phyloP scores from a whole-genome alignment of 768 basidiomycete genomes.

The Lactifluus echinatus region DNA sequence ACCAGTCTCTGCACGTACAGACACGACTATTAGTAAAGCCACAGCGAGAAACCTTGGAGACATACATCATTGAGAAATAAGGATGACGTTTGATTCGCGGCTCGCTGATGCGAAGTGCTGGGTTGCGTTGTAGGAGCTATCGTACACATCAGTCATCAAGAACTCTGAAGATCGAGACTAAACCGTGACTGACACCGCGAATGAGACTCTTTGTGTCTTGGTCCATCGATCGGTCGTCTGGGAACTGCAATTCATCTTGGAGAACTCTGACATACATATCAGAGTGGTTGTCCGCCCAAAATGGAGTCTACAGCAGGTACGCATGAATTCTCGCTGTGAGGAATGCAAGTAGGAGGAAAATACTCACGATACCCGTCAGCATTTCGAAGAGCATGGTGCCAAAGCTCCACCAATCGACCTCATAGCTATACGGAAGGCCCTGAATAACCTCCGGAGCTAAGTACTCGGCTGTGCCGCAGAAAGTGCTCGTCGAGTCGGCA shows the following conservation, averaged over 20 bases:
- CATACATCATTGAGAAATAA: conserved; percentile 82
- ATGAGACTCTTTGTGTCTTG: conserved; percentile 93
- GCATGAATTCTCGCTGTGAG: not conserved
- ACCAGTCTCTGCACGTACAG: conserved; percentile 63
- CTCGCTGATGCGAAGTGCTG: conserved; percentile 83
- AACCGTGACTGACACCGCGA: conserved; percentile 61
- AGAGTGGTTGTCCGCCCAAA: conserved; percentile 87
- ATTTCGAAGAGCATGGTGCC: conserved; percentile 98
- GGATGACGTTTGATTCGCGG: conserved; percentile 90
- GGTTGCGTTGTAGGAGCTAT: conserved; percentile 84
- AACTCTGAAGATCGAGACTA: not conserved
- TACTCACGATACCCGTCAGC: conserved; percentile 86
- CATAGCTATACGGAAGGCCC: conserved; percentile 81
- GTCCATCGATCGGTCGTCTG: conserved; percentile 87
- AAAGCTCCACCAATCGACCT: conserved; percentile 97
- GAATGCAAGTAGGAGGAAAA: conserved; percentile 12
- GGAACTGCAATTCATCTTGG: conserved; percentile 84
- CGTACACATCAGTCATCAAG: conserved; percentile 1
- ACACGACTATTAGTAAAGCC: conserved; percentile 20
- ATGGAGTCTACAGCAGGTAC: conserved; percentile 58
- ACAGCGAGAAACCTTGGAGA: conserved; percentile 33
- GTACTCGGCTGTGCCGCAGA: conserved; percentile 96
- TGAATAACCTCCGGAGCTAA: conserved; percentile 96
- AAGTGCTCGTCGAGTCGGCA: conserved; percentile 70
- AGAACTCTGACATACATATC: conserved; percentile 93